phyloP scores from a whole-genome alignment of 1,139 yeast species.

The Lodderomyces elongisporus region DNA sequence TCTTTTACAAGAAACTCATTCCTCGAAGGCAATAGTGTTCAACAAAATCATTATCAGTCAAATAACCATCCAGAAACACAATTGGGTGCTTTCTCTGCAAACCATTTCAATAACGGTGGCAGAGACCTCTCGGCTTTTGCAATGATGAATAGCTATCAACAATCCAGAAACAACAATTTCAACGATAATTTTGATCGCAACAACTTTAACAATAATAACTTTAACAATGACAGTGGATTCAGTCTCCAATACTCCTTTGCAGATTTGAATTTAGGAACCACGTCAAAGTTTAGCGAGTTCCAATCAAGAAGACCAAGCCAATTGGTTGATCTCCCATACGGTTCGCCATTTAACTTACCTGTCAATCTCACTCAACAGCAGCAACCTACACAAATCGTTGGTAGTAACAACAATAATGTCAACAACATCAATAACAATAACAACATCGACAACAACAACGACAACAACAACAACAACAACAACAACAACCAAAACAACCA shows the following conservation, averaged over 20 bases:
- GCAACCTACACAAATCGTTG: background rate
- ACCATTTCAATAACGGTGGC: slow-evolving; percentile 6
- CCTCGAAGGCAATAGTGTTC: slow-evolving; percentile 1
- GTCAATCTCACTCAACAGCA: slow-evolving; percentile 1
- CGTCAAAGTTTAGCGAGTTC: slow-evolving; percentile 35
- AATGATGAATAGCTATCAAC: slow-evolving; percentile 17
- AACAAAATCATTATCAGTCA: background rate
- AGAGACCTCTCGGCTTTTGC: slow-evolving; percentile 16
- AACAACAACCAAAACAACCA: too few species aligned
- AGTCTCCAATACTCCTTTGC: slow-evolving; percentile 33
- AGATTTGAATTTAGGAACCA: slow-evolving; percentile 25
- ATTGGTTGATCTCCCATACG: slow-evolving; percentile 29
- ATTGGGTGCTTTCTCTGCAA: slow-evolving; percentile 7
- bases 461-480: too few species aligned
- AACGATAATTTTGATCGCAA: too few species aligned
- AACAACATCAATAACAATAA: slow-evolving; percentile 8
- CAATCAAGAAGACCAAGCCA: slow-evolving; percentile 45
- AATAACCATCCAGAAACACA: slow-evolving; percentile 9
- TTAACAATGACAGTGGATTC: slow-evolving; percentile 13
- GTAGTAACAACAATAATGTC: slow-evolving; percentile 5
- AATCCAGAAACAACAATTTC: slow-evolving; percentile 8
- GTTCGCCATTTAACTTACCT: slow-evolving; percentile 8
- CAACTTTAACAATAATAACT: slow-evolving; percentile 5
- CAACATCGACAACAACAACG: slow-evolving; percentile 1
- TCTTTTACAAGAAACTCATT: slow-evolving; percentile 38